Conservation (phyloP, 192 early-diverging fungal species). For the Entomortierella chlamydospora region DNA sequence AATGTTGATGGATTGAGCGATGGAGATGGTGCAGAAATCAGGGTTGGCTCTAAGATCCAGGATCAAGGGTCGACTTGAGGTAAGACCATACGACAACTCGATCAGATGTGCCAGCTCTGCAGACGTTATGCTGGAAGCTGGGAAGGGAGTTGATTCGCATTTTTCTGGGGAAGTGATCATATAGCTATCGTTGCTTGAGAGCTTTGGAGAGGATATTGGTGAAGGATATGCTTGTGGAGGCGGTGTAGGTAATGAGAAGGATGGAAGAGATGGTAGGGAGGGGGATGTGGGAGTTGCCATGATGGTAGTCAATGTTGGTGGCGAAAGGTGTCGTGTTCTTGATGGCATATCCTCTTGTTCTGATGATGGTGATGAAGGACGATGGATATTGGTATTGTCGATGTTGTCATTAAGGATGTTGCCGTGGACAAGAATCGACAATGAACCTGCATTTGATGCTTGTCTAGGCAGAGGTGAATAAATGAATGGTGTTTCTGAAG, state of each 20-base stretch:
- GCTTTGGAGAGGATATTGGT: slow-evolving; percentile 12
- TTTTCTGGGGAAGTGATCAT: slow-evolving; percentile 21
- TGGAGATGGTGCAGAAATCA: slow-evolving; percentile 49
- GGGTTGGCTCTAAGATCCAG: slow-evolving; percentile 59
- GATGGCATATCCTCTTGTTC: slow-evolving; percentile 7
- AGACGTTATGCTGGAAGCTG: slow-evolving; percentile 22
- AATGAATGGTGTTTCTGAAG: slow-evolving; percentile 2
- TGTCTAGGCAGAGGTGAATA: slow-evolving; percentile 3
- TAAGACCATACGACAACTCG: slow-evolving; percentile 25
- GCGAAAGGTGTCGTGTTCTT: slow-evolving; percentile 4
- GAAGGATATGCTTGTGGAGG: slow-evolving; percentile 6
- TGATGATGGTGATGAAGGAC: background rate
- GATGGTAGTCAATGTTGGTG: slow-evolving; percentile 29
- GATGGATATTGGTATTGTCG: background rate
- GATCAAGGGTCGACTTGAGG: slow-evolving; percentile 43
- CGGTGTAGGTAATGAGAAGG: background rate
- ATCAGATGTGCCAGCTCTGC: slow-evolving; percentile 25
- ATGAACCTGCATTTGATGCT: slow-evolving; percentile 44
- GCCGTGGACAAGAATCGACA: slow-evolving; percentile 26
- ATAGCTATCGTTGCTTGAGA: background rate
- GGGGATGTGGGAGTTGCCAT: slow-evolving; percentile 34
- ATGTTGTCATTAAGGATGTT: slow-evolving; percentile 3
- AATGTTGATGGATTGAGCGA: slow-evolving; percentile 62
- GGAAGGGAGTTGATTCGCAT: slow-evolving; percentile 10
- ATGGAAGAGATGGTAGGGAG: slow-evolving; percentile 11